A percentile compares a stretch with the other conserved stretches of the same genome.
phyloP scores from a whole-genome alignment of 192 early-diverging fungal species.

The Coemansia sp. region DNA sequence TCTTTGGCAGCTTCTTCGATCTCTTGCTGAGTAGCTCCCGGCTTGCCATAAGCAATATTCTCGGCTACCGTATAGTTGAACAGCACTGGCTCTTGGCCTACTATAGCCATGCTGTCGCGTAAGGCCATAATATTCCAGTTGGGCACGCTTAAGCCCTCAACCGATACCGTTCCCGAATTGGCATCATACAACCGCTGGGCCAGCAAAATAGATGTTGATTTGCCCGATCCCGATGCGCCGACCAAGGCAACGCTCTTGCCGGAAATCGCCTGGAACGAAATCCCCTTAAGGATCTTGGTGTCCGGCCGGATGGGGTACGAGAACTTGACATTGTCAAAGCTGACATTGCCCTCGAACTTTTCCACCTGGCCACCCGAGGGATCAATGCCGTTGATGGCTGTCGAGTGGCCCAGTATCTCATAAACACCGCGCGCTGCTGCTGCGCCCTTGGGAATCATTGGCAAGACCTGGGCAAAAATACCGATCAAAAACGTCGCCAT shows the following conservation, averaged over 20 bases:
- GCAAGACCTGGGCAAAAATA: slow-evolving; percentile 63
- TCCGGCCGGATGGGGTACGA: slow-evolving; percentile 63
- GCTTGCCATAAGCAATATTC: slow-evolving; percentile 79
- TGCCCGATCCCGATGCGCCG: slow-evolving; percentile 84
- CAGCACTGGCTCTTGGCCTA: slow-evolving; percentile 88
- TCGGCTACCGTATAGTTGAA: slow-evolving; percentile 85
- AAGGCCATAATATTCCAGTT: slow-evolving; percentile 66
- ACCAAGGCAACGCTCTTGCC: slow-evolving; percentile 82
- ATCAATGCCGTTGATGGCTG: slow-evolving; percentile 57
- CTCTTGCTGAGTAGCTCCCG: slow-evolving; percentile 56
- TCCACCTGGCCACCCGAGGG: slow-evolving; percentile 35
- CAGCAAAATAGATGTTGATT: slow-evolving; percentile 64
- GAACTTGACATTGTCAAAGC: slow-evolving; percentile 47
- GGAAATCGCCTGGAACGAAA: slow-evolving; percentile 49
- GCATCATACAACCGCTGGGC: slow-evolving; percentile 81
- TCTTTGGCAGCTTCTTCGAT: slow-evolving; percentile 56
- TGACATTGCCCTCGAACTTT: slow-evolving; percentile 21
- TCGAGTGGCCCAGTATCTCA: slow-evolving; percentile 67
- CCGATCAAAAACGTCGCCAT: slow-evolving; percentile 65
- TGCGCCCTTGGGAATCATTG: slow-evolving; percentile 77
- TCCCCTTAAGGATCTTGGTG: slow-evolving; percentile 61
- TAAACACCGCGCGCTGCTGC: slow-evolving; percentile 70
- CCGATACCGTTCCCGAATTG: slow-evolving; percentile 55
- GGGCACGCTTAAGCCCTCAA: slow-evolving; percentile 62
- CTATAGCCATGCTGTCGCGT: slow-evolving; percentile 73